Conservation (phyloP, 2,329 filamentous ascomycete species). For the Zalaria obscura region DNA sequence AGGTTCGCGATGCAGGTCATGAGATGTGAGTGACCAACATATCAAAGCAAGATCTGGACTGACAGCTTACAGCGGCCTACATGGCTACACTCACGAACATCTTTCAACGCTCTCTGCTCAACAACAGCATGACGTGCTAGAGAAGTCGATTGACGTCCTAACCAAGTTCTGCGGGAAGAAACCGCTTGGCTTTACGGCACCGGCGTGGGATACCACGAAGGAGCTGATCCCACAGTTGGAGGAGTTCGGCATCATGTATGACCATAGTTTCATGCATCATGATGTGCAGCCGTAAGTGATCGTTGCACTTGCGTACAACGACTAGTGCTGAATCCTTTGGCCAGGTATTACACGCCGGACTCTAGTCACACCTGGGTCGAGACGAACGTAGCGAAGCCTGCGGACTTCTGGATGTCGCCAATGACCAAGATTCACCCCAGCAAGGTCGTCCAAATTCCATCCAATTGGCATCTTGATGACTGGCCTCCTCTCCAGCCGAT, state of each 20-base stretch:
- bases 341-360: slow-evolving; percentile 13
- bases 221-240: slow-evolving; percentile 26
- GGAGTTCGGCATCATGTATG: slow-evolving; percentile 29
- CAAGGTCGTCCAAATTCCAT: slow-evolving; percentile 30
- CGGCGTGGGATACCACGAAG: slow-evolving; percentile 25
- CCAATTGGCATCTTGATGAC: slow-evolving; percentile 34
- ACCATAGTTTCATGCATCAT: slow-evolving; percentile 36
- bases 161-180: slow-evolving; percentile 24
- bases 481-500: slow-evolving; percentile 29
- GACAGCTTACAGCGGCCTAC: slow-evolving; percentile 15
- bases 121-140: slow-evolving; percentile 24
- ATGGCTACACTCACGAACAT: slow-evolving; percentile 28
- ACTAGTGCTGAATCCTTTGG: neutral
- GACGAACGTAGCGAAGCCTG: slow-evolving; percentile 17
- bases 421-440: slow-evolving; percentile 18
- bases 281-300: slow-evolving; percentile 24
- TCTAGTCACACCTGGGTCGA: slow-evolving; percentile 13
- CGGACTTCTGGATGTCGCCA: slow-evolving; percentile 23
- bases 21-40: slow-evolving; percentile 17
- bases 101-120: slow-evolving; percentile 12
- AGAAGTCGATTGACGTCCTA: slow-evolving; percentile 23
- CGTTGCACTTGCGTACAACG: neutral
- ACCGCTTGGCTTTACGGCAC: slow-evolving; percentile 29
- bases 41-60: neutral
- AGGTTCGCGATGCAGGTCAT: slow-evolving; percentile 27